Base-by-base conservation (phyloP, 345 rosid species). In the Sonneratia caseolaris region DNA sequence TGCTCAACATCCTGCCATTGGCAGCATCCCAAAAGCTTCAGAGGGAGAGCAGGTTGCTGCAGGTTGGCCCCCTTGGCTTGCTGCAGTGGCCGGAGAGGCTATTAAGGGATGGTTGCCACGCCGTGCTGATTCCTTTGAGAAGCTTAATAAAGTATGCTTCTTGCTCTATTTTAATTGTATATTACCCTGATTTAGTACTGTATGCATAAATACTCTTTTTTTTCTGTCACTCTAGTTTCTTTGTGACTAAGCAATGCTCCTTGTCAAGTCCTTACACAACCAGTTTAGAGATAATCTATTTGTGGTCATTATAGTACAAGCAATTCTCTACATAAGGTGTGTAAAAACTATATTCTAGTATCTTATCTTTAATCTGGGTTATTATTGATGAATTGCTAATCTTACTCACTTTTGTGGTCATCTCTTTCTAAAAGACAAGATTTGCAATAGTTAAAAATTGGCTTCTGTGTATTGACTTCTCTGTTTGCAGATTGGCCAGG, bases 1-100 rank as follows among this genome's bases (percentile, higher is more conserved):
- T 27, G 62, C 76, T 73, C 85, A 82, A 11, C 82, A 81, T 64
- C 93, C 96, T 16, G 83, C 86, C 36, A 81, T 81, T 75, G 91
- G 93, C 73, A 82, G 79, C 49, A 71, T 95, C 42, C 91, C 88
- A 0, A 95, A 89, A 76, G 89, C 91, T 73, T 79, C 70, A 22
- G 96, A 95, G 86, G 96, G 92, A 37, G 97, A 95, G 82, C 91
- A 90, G 76, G 91, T 92, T 77, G 96, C 99, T 0, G 99, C 97
- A 7, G 99, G 99, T 36, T 95, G 99, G 99, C 99, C 99, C 73
- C 84, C 96, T 68, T 95, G 99, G 99, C 77, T 95, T 76, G 93
- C 96, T 47, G 81, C 93, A 32, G 99, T 95, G 45, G 97, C 99
- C 74, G 99, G 97, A 70, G 99, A 92, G 79, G 97, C 99, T 76